These are phyloP conservation scores for Ustilago esculenta DNA, from an alignment of 1,284 basidiomycete genomes.

Conservation along the genomic window DNA sequence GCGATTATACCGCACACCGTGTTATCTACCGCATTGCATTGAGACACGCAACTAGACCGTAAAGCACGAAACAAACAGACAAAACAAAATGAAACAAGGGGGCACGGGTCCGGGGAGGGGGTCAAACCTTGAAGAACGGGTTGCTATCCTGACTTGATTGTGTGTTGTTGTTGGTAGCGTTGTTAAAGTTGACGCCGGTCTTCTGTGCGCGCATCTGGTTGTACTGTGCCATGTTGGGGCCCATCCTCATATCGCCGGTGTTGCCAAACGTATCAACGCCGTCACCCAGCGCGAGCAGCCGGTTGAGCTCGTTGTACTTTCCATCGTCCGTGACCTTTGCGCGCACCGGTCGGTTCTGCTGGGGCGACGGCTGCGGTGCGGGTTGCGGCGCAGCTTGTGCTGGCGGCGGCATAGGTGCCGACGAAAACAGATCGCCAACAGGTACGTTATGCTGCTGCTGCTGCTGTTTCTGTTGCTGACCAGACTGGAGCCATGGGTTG, in stretches of 20 bases:
- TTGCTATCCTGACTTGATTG: slow-evolving; percentile 14
- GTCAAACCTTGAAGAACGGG: slow-evolving; percentile 57
- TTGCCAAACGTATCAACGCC: slow-evolving; percentile 66
- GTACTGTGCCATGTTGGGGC: slow-evolving; percentile 47
- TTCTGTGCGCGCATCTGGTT: slow-evolving; percentile 49
- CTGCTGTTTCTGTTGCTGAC: slow-evolving; percentile 45
- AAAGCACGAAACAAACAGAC: background rate
- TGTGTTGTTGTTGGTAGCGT: slow-evolving; percentile 34
- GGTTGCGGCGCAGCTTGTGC: slow-evolving; percentile 20
- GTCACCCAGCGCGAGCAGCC: slow-evolving; percentile 62
- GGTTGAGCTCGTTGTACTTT: slow-evolving; percentile 61
- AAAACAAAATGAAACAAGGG: too few relatives aligned
- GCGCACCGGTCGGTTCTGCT: slow-evolving; percentile 31
- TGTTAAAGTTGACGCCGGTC: slow-evolving; percentile 50
- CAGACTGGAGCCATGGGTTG: slow-evolving; percentile 76
- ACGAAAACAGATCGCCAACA: slow-evolving; percentile 55
- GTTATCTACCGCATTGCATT: too few relatives aligned
- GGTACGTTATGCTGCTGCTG: slow-evolving; percentile 55
- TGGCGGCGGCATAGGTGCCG: slow-evolving; percentile 40
- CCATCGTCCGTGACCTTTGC: slow-evolving; percentile 46
- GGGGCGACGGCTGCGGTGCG: slow-evolving; percentile 20
- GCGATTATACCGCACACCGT: too few relatives aligned
- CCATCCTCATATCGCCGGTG: slow-evolving; percentile 63
- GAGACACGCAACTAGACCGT: background rate
- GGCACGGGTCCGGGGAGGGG: too few relatives aligned